These are phyloP conservation scores for Ceratocystis alfenasii DNA, from an alignment of 2,329 filamentous ascomycete genomes.

Conservation along the genomic window DNA sequence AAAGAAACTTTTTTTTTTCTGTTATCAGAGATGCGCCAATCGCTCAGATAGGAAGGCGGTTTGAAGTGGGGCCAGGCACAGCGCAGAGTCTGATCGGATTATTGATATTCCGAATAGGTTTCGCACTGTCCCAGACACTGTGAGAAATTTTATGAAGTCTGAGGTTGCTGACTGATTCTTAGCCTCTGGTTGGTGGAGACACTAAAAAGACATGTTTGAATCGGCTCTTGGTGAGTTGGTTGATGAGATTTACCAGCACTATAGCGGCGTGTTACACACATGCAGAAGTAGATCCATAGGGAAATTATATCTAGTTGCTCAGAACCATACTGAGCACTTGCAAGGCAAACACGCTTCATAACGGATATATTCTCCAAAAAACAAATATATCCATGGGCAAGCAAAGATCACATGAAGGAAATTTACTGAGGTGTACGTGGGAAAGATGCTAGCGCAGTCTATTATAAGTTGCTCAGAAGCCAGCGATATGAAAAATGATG, in stretches of 20 bases:
- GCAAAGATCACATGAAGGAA: background rate
- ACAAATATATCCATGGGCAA: background rate
- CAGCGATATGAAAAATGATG: constrained; percentile 21
- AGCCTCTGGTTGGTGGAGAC: constrained; percentile 8
- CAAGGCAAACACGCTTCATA: too few relatives aligned
- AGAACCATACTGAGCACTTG: too few relatives aligned
- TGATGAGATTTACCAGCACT: too few relatives aligned
- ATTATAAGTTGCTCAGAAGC: constrained; percentile 15
- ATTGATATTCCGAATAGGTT: constrained; percentile 3
- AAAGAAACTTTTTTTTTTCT: constrained; percentile 22
- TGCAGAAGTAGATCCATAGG: too few relatives aligned
- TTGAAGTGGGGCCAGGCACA: constrained; percentile 20
- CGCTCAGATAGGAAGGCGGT: constrained; percentile 19
- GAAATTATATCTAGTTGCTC: too few relatives aligned
- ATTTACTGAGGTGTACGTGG: background rate
- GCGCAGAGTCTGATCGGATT: constrained; percentile 15
- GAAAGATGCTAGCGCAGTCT: constrained; percentile 19
- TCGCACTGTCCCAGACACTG: constrained; percentile 4
- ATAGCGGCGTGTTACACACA: too few relatives aligned
- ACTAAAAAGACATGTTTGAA: too few relatives aligned
- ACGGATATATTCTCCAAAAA: too few relatives aligned
- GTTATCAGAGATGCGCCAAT: constrained; percentile 22
- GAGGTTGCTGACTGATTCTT: constrained; percentile 11
- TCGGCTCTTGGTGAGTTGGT: too few relatives aligned
- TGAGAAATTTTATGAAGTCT: background rate